A percentile compares a stretch with the other conserved stretches of the same genome.
phyloP scores from a whole-genome alignment of 306 rosid genomes.

The cucumber (Cucumis sativus) region Cucumber_9930_V3 NC_026657.2:29284501-29285000 shows the following conservation, averaged over 20 bases:
- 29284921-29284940: neutral
- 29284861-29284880: neutral
- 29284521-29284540: neutral
- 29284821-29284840: neutral
- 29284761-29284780: constrained; percentile 55
- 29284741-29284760: no score
- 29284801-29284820: neutral
- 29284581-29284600: neutral
- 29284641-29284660: constrained; percentile 43
- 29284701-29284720: constrained; percentile 69
- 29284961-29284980: neutral
- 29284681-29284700: constrained; percentile 57
- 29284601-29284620: neutral
- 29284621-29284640: constrained; percentile 3
- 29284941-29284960: neutral
- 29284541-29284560: neutral
- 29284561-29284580: neutral
- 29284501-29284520: neutral
- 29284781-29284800: constrained; percentile 44
- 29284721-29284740: constrained; percentile 51
- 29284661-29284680: constrained; percentile 29
- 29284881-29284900: no score
- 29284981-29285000: no score
- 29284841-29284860: neutral
- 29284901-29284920: neutral